phyloP scores from a whole-genome alignment of 495 filamentous ascomycete species.

The Xylaria palmicola region DNA sequence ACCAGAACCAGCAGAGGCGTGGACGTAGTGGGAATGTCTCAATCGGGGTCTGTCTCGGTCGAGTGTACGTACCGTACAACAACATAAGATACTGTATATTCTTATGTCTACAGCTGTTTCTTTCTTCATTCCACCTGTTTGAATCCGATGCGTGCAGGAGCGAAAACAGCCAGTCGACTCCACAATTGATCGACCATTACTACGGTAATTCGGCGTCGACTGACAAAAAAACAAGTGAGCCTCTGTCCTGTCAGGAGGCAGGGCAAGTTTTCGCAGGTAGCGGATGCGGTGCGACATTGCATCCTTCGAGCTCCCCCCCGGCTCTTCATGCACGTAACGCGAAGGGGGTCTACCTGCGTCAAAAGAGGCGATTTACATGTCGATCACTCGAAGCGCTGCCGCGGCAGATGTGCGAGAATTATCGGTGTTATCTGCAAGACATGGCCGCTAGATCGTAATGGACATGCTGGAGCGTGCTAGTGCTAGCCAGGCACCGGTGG shows the following conservation, averaged over 20 bases:
- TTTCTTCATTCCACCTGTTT: too few relatives aligned
- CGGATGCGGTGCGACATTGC: background rate
- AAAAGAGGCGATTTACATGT: conserved; percentile 1
- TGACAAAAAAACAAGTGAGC: too few relatives aligned
- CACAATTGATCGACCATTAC: too few relatives aligned
- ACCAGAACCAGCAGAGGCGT: background rate
- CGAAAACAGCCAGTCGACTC: too few relatives aligned
- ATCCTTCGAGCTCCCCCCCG: conserved; percentile 1
- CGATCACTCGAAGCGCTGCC: conserved; percentile 8
- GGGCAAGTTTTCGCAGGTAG: background rate
- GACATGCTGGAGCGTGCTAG: conserved; percentile 2
- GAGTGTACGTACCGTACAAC: too few relatives aligned
- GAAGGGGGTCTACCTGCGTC: conserved; percentile 10
- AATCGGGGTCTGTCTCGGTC: background rate
- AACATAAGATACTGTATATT: too few relatives aligned
- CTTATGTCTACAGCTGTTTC: too few relatives aligned
- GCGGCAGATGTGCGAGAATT: conserved; percentile 12
- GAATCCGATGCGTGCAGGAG: too few relatives aligned
- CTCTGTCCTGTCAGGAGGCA: too few relatives aligned
- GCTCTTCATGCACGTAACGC: conserved; percentile 15
- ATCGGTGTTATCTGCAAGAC: conserved; percentile 8
- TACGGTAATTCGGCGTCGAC: background rate
- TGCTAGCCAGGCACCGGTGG: conserved; percentile 11
- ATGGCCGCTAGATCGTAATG: background rate
- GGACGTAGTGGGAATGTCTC: background rate